These are phyloP conservation scores for Nemania abortiva DNA, from an alignment of 2,329 filamentous ascomycete genomes.

Conservation along the genomic window DNA sequence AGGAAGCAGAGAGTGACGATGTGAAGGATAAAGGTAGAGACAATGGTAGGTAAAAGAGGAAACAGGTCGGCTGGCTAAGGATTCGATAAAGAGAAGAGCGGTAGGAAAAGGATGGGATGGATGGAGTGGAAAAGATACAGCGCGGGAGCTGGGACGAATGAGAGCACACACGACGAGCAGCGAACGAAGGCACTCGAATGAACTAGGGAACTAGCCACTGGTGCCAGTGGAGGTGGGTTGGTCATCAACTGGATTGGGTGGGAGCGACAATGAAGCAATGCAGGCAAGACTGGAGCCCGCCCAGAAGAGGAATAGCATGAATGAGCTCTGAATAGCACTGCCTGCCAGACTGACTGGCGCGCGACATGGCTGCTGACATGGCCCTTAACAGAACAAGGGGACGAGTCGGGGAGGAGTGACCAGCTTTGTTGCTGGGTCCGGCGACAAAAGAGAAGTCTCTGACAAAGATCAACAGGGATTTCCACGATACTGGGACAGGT, in stretches of 20 bases:
- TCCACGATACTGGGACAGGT: slow-evolving; percentile 15
- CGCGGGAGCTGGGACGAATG: slow-evolving; percentile 30
- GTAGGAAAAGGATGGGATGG: slow-evolving; percentile 47
- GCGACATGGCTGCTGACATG: slow-evolving; percentile 7
- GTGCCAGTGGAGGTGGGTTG: slow-evolving; percentile 44
- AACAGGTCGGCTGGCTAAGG: slow-evolving; percentile 43
- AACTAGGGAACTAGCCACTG: slow-evolving; percentile 29
- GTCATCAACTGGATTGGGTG: slow-evolving; percentile 48
- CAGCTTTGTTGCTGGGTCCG: slow-evolving; percentile 25
- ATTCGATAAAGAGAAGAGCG: slow-evolving; percentile 49
- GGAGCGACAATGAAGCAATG: slow-evolving; percentile 51
- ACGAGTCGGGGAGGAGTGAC: slow-evolving; percentile 24
- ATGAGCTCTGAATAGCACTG: slow-evolving; percentile 37
- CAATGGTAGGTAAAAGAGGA: slow-evolving; percentile 42
- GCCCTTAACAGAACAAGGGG: slow-evolving; percentile 30
- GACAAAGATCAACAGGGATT: slow-evolving; percentile 32
- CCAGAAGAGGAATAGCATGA: slow-evolving; percentile 44
- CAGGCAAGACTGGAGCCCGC: slow-evolving; percentile 42
- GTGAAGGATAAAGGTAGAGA: slow-evolving; percentile 50
- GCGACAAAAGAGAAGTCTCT: slow-evolving; percentile 25
- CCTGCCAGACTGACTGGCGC: not conserved
- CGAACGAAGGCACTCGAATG: slow-evolving; percentile 39
- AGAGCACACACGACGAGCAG: slow-evolving; percentile 4
- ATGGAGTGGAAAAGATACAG: slow-evolving; percentile 35
- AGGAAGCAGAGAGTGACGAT: slow-evolving; percentile 52